phyloP scores from a whole-genome alignment of 2,329 filamentous ascomycete genomes.

The Aspergillus sp. region DNA sequence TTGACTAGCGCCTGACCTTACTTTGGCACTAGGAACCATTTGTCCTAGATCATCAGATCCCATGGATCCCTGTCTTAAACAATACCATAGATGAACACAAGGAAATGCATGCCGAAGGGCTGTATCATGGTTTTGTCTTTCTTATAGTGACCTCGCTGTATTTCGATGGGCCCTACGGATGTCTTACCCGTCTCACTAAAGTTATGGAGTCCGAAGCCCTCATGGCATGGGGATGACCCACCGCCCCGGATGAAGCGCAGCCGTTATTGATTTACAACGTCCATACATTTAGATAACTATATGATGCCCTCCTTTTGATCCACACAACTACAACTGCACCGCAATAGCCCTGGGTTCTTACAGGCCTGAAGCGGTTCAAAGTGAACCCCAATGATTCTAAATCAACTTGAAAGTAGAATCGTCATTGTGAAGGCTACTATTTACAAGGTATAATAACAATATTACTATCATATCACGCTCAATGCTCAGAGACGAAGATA shows the following conservation, averaged over 20 bases:
- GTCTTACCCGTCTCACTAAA: not conserved
- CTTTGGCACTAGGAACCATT: not conserved
- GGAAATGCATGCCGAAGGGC: not conserved
- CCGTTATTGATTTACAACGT: not conserved
- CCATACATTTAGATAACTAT: not conserved
- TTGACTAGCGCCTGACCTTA: not conserved
- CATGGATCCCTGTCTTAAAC: not conserved
- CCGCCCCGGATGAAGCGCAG: not conserved
- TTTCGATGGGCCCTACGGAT: not conserved
- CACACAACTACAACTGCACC: not conserved
- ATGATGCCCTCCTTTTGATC: not conserved
- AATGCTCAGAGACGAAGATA: constrained; percentile 86
- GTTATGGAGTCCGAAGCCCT: not conserved
- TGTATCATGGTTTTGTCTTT: not conserved
- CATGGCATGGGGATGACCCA: not conserved
- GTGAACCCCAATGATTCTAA: not conserved
- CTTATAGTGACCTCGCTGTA: not conserved
- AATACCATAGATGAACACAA: not conserved
- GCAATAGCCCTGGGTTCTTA: not conserved
- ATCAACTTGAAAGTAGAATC: not conserved
- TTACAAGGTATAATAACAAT: constrained; percentile 1
- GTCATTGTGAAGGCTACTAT: not conserved
- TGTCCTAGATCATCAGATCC: not conserved
- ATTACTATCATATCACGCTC: constrained; percentile 2
- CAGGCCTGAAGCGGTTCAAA: not conserved